A percentile compares a stretch with the other conserved stretches of the same genome.
Conservation (phyloP, 2,329 filamentous ascomycete genomes). For the Fusarium redolens region DNA sequence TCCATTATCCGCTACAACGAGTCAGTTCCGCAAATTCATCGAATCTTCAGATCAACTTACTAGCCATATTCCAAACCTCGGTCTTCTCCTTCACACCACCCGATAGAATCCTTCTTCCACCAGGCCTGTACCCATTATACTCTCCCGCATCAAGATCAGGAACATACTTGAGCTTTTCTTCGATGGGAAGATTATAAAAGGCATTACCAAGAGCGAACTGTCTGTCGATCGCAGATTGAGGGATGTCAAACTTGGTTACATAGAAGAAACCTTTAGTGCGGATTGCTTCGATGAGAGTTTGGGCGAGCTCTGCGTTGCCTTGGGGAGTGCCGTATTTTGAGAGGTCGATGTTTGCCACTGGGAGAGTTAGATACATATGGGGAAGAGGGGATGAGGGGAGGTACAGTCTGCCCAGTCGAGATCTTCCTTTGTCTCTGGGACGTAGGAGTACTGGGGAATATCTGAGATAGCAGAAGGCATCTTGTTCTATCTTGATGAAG, state of each 20-base stretch:
- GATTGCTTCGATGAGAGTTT: conserved; percentile 41
- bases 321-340: conserved; percentile 47
- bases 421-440: conserved; percentile 52
- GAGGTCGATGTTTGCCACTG: conserved; percentile 51
- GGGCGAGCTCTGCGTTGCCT: too few species aligned
- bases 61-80: conserved; percentile 55
- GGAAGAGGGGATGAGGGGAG: neutral
- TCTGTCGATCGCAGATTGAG: conserved; percentile 66
- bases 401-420: conserved; percentile 53
- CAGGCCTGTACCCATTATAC: conserved; percentile 67
- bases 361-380: neutral
- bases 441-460: conserved; percentile 47
- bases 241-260: conserved; percentile 69
- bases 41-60: conserved; percentile 25
- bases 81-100: conserved; percentile 55
- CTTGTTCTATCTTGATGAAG: neutral
- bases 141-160: conserved; percentile 61
- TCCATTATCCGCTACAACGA: conserved; percentile 43
- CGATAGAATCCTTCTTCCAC: conserved; percentile 51
- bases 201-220: conserved; percentile 70
- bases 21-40: neutral
- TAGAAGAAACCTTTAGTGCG: conserved; percentile 49
- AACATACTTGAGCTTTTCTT: conserved; percentile 69
- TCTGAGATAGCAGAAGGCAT: neutral
- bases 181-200: conserved; percentile 63